Evolutionary conservation across 805 yeast species (phyloP).

Genomic region (Wickerhamomyces tratensis): DNA sequence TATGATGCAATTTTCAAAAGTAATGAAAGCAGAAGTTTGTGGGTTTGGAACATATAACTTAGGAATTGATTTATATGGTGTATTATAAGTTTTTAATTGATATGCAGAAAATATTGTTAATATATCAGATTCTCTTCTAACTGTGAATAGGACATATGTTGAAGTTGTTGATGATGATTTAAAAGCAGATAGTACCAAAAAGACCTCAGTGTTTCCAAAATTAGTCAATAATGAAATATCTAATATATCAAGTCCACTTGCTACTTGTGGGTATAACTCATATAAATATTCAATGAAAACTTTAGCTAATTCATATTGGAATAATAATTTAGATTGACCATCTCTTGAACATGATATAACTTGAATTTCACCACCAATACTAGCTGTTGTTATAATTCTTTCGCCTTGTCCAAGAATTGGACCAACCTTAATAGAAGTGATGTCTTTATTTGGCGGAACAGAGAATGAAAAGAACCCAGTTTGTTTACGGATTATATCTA

Average conservation of each 20-base stretch:
- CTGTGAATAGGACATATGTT: slow-evolving; percentile 41
- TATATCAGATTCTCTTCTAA: slow-evolving; percentile 40
- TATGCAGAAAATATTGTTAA: slow-evolving; percentile 55
- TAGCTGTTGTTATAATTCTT: slow-evolving; percentile 29
- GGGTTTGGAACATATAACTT: slow-evolving; percentile 48
- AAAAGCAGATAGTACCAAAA: slow-evolving; percentile 41
- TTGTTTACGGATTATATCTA: slow-evolving; percentile 19
- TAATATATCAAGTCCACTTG: slow-evolving; percentile 40
- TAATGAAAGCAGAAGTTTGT: slow-evolving; percentile 48
- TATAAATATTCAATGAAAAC: slow-evolving; percentile 30
- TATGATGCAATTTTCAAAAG: slow-evolving; percentile 51
- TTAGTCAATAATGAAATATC: slow-evolving; percentile 47
- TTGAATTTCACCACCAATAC: slow-evolving; percentile 34
- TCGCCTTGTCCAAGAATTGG: slow-evolving; percentile 41
- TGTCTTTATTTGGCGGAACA: slow-evolving; percentile 24
- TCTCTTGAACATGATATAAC: slow-evolving; percentile 39
- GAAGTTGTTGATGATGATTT: slow-evolving; percentile 15
- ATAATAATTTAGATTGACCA: slow-evolving; percentile 29
- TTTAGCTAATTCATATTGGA: slow-evolving; percentile 26
- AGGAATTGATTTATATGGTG: slow-evolving; percentile 28
- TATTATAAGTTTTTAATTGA: slow-evolving; percentile 41
- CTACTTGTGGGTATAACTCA: slow-evolving; percentile 43
- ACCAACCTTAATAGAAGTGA: slow-evolving; percentile 52
- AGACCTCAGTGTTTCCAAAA: slow-evolving; percentile 26
- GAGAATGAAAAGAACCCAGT: slow-evolving; percentile 24